These are phyloP conservation scores for Trametes cubensis DNA, from an alignment of 768 basidiomycete genomes.

Conservation along the genomic window DNA sequence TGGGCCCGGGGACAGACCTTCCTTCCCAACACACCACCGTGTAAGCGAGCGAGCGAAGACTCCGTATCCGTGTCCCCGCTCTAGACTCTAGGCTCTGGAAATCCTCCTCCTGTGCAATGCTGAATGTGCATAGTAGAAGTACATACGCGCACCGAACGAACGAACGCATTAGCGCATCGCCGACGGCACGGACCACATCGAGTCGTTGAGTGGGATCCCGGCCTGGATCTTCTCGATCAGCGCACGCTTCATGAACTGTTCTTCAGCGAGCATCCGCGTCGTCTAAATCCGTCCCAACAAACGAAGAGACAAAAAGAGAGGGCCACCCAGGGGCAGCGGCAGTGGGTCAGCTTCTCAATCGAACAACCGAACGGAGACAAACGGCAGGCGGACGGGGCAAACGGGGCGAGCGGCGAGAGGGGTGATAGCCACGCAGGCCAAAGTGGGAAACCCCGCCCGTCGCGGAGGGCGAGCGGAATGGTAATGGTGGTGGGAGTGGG, in stretches of 20 bases:
- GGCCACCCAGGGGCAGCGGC: too few relatives aligned
- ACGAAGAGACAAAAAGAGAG: neutral
- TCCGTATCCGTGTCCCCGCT: too few relatives aligned
- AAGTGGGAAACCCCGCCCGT: conserved; percentile 20
- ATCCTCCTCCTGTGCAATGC: too few relatives aligned
- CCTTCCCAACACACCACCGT: too few relatives aligned
- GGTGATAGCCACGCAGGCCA: conserved; percentile 25
- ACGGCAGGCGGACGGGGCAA: too few relatives aligned
- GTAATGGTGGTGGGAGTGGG: too few relatives aligned
- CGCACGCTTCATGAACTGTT: conserved; percentile 97
- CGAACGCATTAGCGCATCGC: conserved; percentile 13
- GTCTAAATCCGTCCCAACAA: conserved; percentile 49
- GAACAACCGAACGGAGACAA: too few relatives aligned
- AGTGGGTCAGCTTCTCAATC: conserved; percentile 1
- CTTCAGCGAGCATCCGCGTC: conserved; percentile 85
- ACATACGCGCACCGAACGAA: neutral
- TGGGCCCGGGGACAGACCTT: too few relatives aligned
- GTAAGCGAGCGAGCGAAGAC: too few relatives aligned
- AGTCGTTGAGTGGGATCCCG: conserved; percentile 53
- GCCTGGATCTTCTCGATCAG: conserved; percentile 87
- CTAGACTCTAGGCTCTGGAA: too few relatives aligned
- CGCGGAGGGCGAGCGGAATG: conserved; percentile 17
- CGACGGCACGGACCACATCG: conserved; percentile 21
- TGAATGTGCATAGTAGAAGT: too few relatives aligned
- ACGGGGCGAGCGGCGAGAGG: conserved; percentile 16